phyloP scores from a whole-genome alignment of 1,139 yeast genomes.

The Schizosaccharomyces versatilis region DNA sequence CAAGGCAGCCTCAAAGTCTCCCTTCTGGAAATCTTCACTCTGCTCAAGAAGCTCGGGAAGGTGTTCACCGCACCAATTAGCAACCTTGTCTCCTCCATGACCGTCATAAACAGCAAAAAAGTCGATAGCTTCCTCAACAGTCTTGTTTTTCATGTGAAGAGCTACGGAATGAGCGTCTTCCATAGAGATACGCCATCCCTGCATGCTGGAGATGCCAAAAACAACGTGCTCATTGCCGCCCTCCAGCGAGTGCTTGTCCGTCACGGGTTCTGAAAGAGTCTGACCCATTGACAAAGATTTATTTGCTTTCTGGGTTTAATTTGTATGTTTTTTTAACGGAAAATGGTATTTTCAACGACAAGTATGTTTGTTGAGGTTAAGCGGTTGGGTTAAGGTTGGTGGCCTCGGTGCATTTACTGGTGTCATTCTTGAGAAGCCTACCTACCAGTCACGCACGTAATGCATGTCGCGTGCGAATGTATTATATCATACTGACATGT shows the following conservation, averaged over 20 bases:
- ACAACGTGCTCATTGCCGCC: slow-evolving; percentile 48
- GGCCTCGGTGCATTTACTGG: too few relatives aligned
- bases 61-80: slow-evolving; percentile 64
- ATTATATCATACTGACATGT: too few relatives aligned
- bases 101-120: slow-evolving; percentile 94
- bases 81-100: slow-evolving; percentile 74
- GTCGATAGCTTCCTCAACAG: slow-evolving; percentile 30
- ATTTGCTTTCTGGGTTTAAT: background rate
- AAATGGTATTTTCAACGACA: too few relatives aligned
- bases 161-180: slow-evolving; percentile 89
- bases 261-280: slow-evolving; percentile 48
- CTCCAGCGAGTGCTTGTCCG: slow-evolving; percentile 44
- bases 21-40: slow-evolving; percentile 34
- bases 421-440: too few relatives aligned
- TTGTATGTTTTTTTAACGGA: too few relatives aligned
- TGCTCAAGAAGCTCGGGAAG: slow-evolving; percentile 47
- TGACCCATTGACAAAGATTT: slow-evolving; percentile 36
- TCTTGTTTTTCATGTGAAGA: slow-evolving; percentile 24
- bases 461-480: too few relatives aligned
- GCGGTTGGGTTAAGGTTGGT: too few relatives aligned
- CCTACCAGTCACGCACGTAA: too few relatives aligned
- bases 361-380: too few relatives aligned
- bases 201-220: slow-evolving; percentile 85
- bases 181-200: slow-evolving; percentile 96
- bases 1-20: slow-evolving; percentile 49